A percentile compares a stretch with the other conserved stretches of the same genome.
Evolutionary conservation across 768 basidiomycete genomes (phyloP).

Genomic region (Serendipita sp.): DNA sequence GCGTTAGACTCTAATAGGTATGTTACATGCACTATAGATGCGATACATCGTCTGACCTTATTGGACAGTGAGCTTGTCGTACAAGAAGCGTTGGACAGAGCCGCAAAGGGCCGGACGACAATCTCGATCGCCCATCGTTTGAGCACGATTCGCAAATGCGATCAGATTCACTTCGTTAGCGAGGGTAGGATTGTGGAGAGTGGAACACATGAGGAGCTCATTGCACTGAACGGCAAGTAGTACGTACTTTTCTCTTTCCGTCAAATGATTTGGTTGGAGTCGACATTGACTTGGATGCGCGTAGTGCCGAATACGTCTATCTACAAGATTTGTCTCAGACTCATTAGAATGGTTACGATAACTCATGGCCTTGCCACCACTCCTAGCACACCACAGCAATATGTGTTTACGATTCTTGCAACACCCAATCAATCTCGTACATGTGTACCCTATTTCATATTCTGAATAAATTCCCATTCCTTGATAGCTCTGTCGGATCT

Average conservation of each 20-base stretch:
- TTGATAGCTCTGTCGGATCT: no score
- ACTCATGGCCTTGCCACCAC: no score
- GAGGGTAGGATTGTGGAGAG: slow-evolving; percentile 23
- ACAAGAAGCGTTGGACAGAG: slow-evolving; percentile 18
- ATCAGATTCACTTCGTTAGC: slow-evolving; percentile 18
- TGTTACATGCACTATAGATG: slow-evolving; percentile 14
- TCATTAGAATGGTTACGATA: no score
- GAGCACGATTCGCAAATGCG: slow-evolving; percentile 13
- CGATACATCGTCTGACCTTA: neutral
- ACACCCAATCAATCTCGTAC: no score
- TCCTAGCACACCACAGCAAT: no score
- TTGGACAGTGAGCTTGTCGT: slow-evolving; percentile 24
- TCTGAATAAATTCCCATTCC: no score
- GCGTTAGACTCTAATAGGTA: slow-evolving; percentile 28
- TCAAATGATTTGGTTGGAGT: neutral
- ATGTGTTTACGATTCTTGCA: no score
- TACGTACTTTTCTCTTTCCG: neutral
- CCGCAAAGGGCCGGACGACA: slow-evolving; percentile 12
- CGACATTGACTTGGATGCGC: neutral
- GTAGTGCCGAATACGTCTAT: neutral
- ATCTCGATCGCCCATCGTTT: slow-evolving; percentile 15
- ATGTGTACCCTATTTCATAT: no score
- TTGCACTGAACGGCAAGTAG: no score
- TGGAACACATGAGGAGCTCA: slow-evolving; percentile 18
- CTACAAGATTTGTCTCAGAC: neutral